These are phyloP conservation scores for Ceratocystis papillata DNA, from an alignment of 2,329 filamentous ascomycete species.

Conservation along the genomic window DNA sequence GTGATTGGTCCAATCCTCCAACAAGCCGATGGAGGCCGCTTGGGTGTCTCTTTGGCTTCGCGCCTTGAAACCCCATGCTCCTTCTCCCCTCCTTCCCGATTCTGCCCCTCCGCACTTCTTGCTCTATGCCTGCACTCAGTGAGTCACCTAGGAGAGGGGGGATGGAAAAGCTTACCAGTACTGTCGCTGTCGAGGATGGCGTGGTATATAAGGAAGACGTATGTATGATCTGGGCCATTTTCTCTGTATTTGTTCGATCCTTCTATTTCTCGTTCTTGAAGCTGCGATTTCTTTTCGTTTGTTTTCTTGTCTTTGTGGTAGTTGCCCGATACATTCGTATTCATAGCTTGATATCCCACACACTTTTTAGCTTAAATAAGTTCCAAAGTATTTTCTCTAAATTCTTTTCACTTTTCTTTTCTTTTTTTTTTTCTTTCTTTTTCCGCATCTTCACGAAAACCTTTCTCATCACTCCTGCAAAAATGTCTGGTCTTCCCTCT, in stretches of 20 bases:
- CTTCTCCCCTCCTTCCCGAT: constrained; percentile 3
- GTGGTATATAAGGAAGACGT: constrained; percentile 2
- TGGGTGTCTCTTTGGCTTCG: constrained; percentile 5
- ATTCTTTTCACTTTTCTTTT: not conserved
- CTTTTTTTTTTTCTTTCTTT: not conserved
- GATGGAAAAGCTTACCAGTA: not conserved
- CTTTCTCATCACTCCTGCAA: not conserved
- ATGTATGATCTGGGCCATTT: not conserved
- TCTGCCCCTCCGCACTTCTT: not conserved
- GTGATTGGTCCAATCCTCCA: not conserved
- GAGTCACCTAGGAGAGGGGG: not conserved
- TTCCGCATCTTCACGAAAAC: not conserved
- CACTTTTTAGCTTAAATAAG: not conserved
- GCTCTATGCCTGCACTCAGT: not conserved
- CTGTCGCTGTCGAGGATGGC: not conserved
- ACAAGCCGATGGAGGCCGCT: constrained; percentile 12
- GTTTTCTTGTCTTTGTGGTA: not conserved
- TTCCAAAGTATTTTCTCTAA: not conserved
- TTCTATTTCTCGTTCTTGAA: not conserved
- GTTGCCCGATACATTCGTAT: not conserved
- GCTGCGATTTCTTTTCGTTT: too few relatives aligned
- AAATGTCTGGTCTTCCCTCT: constrained; percentile 20
- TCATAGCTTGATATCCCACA: not conserved
- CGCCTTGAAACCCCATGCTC: not conserved
- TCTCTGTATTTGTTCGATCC: not conserved